Conservation (phyloP, 1,139 yeast genomes). For the Wickerhamiella pararugosa region DNA sequence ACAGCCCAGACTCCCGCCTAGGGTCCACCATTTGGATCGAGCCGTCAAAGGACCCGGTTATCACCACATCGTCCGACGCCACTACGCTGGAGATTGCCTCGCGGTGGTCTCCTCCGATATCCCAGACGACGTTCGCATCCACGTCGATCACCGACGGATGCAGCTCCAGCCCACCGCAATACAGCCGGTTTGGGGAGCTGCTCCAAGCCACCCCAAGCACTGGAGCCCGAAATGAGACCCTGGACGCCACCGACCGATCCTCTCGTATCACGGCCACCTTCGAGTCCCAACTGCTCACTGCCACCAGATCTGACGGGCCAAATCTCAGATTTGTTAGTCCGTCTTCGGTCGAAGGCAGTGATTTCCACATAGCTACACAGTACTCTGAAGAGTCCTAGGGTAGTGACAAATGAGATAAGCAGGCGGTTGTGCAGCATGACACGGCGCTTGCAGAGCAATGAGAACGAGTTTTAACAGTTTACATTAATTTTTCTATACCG, state of each 20-base stretch:
- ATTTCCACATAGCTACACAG: conserved; percentile 3
- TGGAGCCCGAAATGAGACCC: conserved; percentile 6
- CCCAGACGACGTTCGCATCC: conserved; percentile 1
- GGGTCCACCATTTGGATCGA: conserved; percentile 14
- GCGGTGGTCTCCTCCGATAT: conserved; percentile 6
- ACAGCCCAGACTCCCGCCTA: conserved; percentile 9
- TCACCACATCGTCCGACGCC: neutral
- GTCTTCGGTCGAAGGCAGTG: conserved; percentile 4
- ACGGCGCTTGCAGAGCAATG: neutral
- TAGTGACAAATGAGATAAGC: too few species aligned
- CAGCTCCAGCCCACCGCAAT: conserved; percentile 8
- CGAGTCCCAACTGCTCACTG: conserved; percentile 3
- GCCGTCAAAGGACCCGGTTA: conserved; percentile 10
- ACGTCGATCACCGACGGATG: conserved; percentile 6
- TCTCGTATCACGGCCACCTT: neutral
- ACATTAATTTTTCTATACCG: neutral
- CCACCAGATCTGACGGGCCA: neutral
- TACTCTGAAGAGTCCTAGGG: too few species aligned
- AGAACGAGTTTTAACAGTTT: neutral
- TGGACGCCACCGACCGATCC: neutral
- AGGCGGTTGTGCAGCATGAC: too few species aligned
- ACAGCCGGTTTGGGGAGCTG: neutral
- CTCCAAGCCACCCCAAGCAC: conserved; percentile 6
- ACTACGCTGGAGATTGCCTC: conserved; percentile 2
- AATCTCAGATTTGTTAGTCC: conserved; percentile 1